Conservation (phyloP, 192 early-diverging fungal genomes). For the Podochytrium sp. region DNA sequence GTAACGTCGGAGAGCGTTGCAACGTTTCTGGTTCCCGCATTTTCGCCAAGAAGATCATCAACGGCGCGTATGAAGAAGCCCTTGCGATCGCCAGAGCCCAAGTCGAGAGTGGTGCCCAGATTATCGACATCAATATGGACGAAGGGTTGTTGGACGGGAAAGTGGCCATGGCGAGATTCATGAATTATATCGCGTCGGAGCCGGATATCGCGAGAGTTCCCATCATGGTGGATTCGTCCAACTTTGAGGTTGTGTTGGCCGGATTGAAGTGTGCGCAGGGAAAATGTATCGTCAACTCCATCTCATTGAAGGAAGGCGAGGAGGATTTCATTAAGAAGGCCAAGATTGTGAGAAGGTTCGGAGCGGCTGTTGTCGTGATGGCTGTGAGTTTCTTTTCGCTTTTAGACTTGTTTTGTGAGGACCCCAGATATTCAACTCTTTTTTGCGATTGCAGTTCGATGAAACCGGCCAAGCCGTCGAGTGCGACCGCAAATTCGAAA, state of each 20-base stretch:
- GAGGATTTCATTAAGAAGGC: conserved; percentile 92
- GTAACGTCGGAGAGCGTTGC: conserved; percentile 96
- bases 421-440: conserved; percentile 2
- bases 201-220: conserved; percentile 89
- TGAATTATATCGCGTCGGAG: conserved; percentile 93
- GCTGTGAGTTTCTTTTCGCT: conserved; percentile 59
- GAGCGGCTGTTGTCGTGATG: conserved; percentile 96
- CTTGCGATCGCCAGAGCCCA: conserved; percentile 90
- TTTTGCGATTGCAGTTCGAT: conserved; percentile 68
- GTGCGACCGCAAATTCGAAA: conserved; percentile 80
- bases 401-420: background rate
- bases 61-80: conserved; percentile 91
- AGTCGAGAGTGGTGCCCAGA: conserved; percentile 93
- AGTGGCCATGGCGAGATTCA: conserved; percentile 90
- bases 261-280: conserved; percentile 96
- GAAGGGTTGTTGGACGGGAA: conserved; percentile 94
- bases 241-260: conserved; percentile 95
- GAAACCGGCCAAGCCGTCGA: conserved; percentile 91
- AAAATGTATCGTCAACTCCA: conserved; percentile 97
- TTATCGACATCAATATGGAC: conserved; percentile 97
- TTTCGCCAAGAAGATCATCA: conserved; percentile 92
- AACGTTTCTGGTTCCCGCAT: conserved; percentile 95
- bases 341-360: conserved; percentile 83
- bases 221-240: conserved; percentile 96
- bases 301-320: conserved; percentile 94